phyloP scores from a whole-genome alignment of 306 rosid species.

The Vigna hirtella region DNA sequence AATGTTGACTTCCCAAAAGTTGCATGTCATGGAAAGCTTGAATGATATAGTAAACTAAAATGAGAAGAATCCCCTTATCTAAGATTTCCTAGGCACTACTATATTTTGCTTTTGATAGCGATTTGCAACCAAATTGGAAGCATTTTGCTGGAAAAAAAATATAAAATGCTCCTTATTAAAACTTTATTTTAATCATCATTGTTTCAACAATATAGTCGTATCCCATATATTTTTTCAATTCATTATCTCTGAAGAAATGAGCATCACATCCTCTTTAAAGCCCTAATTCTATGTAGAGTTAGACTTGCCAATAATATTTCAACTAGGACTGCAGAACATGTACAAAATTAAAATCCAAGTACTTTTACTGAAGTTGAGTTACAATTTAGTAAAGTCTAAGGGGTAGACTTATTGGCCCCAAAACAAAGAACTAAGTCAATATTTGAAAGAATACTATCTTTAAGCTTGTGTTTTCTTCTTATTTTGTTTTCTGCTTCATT shows the following conservation, averaged over 20 bases:
- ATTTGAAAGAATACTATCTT: slow-evolving; percentile 2
- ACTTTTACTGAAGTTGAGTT: neutral
- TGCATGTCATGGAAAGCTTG: neutral
- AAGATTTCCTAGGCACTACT: neutral
- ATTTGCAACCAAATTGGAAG: slow-evolving; percentile 17
- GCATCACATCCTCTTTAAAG: slow-evolving; percentile 5
- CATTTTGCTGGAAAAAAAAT: neutral
- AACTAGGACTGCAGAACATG: neutral
- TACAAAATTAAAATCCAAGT: slow-evolving; percentile 13
- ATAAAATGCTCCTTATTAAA: neutral
- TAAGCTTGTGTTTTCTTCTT: slow-evolving; percentile 1
- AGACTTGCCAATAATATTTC: slow-evolving; percentile 31
- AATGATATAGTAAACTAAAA: neutral
- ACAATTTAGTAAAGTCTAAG: slow-evolving; percentile 6
- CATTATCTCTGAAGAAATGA: neutral
- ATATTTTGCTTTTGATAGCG: slow-evolving; percentile 11
- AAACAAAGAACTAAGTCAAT: slow-evolving; percentile 13
- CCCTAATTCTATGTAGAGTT: slow-evolving; percentile 17
- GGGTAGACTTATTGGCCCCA: slow-evolving; percentile 9
- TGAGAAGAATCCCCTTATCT: slow-evolving; percentile 3
- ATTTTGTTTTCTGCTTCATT: slow-evolving; percentile 6
- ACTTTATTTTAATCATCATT: neutral
- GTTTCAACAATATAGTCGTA: neutral
- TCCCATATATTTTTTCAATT: neutral
- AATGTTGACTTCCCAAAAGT: neutral